These are phyloP conservation scores for Grigorovia yakushimaensis DNA, from an alignment of 805 yeast genomes.

Conservation along the genomic window DNA sequence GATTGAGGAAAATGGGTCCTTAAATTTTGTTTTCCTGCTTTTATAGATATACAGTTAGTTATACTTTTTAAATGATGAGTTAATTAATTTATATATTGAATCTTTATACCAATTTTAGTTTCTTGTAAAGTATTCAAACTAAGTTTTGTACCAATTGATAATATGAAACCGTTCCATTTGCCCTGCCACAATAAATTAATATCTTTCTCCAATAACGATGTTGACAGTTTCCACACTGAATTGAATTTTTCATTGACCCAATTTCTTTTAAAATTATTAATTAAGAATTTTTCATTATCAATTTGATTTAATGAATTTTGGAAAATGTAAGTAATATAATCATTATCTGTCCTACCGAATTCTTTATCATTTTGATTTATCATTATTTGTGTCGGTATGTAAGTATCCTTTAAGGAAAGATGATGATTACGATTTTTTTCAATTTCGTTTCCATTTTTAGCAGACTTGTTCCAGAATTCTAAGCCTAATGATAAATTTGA, in stretches of 20 bases:
- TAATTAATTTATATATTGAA: conserved; percentile 19
- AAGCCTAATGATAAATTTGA: conserved; percentile 81
- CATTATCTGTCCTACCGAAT: conserved; percentile 11
- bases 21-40: too few relatives aligned
- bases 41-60: background rate
- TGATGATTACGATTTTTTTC: background rate
- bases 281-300: conserved; percentile 32
- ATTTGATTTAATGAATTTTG: conserved; percentile 25
- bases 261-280: conserved; percentile 41
- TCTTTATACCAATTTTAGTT: conserved; percentile 23
- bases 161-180: conserved; percentile 63
- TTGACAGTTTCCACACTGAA: conserved; percentile 64
- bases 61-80: background rate
- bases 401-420: background rate
- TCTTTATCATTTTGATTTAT: conserved; percentile 10
- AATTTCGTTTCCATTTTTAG: background rate
- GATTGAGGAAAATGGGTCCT: conserved; percentile 19
- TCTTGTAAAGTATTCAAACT: conserved; percentile 27
- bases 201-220: conserved; percentile 54
- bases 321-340: conserved; percentile 6
- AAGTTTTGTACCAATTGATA: conserved; percentile 63
- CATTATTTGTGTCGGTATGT: background rate
- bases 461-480: conserved; percentile 50
- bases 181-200: conserved; percentile 82
- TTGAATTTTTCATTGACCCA: conserved; percentile 48